Percentiles rank a stretch among this genome's conserved stretches.
These are phyloP conservation scores for Mycena capillaripes DNA, from an alignment of 768 basidiomycete species.

Conservation along the genomic window DNA sequence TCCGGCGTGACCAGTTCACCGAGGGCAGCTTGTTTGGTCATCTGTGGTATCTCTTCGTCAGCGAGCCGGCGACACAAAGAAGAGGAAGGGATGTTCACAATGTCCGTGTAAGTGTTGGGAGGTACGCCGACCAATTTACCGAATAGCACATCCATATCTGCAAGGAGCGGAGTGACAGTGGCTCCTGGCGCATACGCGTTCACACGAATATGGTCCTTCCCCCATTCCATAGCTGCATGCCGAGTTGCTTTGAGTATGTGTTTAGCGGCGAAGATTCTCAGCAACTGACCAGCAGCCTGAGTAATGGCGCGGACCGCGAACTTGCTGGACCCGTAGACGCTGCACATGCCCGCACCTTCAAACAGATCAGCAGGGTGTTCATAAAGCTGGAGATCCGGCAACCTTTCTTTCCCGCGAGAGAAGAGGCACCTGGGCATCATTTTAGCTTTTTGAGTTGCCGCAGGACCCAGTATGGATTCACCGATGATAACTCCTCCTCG, in stretches of 20 bases:
- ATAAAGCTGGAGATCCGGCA: too few relatives aligned
- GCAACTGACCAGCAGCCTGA: constrained; percentile 32
- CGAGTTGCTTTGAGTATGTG: not conserved
- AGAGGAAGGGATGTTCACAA: not conserved
- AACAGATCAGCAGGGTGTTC: not conserved
- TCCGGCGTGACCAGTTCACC: not conserved
- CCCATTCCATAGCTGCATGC: constrained; percentile 33
- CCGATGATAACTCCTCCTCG: constrained; percentile 49
- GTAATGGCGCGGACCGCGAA: constrained; percentile 35
- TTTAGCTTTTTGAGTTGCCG: not conserved
- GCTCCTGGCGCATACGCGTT: constrained; percentile 38
- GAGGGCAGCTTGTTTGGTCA: not conserved
- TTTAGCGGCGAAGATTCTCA: too few relatives aligned
- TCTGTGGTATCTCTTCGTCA: not conserved
- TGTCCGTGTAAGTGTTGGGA: not conserved
- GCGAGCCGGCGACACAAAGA: too few relatives aligned
- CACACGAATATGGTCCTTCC: constrained; percentile 32
- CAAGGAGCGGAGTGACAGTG: constrained; percentile 20
- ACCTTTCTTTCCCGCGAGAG: constrained; percentile 45
- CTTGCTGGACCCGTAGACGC: constrained; percentile 29
- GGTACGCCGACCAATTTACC: constrained; percentile 4
- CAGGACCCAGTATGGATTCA: not conserved
- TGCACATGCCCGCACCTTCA: constrained; percentile 3
- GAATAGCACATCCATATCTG: constrained; percentile 6
- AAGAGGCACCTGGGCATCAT: constrained; percentile 38